phyloP scores from a whole-genome alignment of 345 rosid species.

The Arabidopsis suecica region DNA sequence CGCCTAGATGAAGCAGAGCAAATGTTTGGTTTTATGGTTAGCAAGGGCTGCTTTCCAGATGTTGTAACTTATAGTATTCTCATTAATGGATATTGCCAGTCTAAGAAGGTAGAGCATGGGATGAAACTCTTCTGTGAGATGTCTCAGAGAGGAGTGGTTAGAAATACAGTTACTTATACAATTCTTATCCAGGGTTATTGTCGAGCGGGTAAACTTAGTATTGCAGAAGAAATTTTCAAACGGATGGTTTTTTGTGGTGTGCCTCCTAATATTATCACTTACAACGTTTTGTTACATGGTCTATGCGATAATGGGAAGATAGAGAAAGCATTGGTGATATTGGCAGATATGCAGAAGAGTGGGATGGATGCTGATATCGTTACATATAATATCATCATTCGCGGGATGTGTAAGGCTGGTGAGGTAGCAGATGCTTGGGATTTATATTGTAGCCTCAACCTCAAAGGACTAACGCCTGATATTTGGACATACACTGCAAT shows the following conservation, averaged over 20 bases:
- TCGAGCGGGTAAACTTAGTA: conserved; percentile 37
- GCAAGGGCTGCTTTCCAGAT: conserved; percentile 42
- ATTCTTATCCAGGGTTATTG: conserved; percentile 46
- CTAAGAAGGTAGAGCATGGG: conserved; percentile 46
- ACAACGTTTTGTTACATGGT: conserved; percentile 45
- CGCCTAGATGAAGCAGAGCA: conserved; percentile 43
- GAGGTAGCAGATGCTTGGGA: conserved; percentile 45
- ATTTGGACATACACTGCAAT: conserved; percentile 39
- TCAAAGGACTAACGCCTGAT: conserved; percentile 39
- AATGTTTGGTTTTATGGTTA: conserved; percentile 40
- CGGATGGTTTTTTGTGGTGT: conserved; percentile 44
- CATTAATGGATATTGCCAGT: conserved; percentile 49
- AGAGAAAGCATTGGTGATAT: conserved; percentile 43
- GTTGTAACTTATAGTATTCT: conserved; percentile 47
- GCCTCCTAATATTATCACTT: conserved; percentile 44
- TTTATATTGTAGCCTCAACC: conserved; percentile 33
- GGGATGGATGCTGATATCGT: conserved; percentile 36
- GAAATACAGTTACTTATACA: conserved; percentile 39
- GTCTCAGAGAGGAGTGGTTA: conserved; percentile 40
- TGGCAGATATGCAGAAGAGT: conserved; percentile 40
- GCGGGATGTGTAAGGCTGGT: conserved; percentile 47
- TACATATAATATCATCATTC: conserved; percentile 46
- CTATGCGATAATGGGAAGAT: conserved; percentile 43
- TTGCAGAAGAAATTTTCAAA: conserved; percentile 40
- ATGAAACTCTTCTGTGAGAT: conserved; percentile 45